Evolutionary conservation across 148 eudicot species (phyloP).

Genomic region (Polygonum aviculare): DNA sequence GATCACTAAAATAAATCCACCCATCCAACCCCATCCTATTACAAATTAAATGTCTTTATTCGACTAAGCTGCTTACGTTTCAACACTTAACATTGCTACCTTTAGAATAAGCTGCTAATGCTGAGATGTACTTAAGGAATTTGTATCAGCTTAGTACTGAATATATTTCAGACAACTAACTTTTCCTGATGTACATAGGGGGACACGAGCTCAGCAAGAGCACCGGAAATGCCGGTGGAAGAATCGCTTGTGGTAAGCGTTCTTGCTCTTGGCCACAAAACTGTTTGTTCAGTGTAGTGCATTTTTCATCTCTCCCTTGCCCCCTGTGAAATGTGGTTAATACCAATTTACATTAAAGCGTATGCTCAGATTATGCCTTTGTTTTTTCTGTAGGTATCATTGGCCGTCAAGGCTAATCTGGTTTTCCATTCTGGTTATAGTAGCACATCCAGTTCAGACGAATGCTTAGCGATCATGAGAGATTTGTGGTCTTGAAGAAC

Average conservation of each 20-base stretch:
- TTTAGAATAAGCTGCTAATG: neutral
- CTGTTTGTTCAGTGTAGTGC: neutral
- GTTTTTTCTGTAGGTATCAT: slow-evolving; percentile 5
- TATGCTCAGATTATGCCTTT: neutral
- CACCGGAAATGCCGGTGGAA: slow-evolving; percentile 88
- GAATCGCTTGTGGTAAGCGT: slow-evolving; percentile 75
- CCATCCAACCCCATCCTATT: neutral
- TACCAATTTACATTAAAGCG: neutral
- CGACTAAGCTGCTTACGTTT: neutral
- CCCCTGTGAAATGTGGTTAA: neutral
- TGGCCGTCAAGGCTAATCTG: slow-evolving; percentile 7
- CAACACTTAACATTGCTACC: neutral
- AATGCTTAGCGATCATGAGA: neutral
- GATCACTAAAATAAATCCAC: neutral
- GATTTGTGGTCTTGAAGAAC: neutral
- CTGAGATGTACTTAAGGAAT: neutral
- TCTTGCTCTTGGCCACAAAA: neutral
- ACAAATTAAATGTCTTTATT: neutral
- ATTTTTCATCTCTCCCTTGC: neutral
- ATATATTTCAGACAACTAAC: neutral
- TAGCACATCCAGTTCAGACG: neutral
- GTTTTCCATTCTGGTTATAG: neutral
- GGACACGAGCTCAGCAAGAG: slow-evolving; percentile 94
- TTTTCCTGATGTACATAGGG: slow-evolving; percentile 23
- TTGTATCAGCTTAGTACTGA: neutral